A percentile compares a stretch with the other conserved stretches of the same genome.
phyloP scores from a whole-genome alignment of 495 filamentous ascomycete species.

The Clohesyomyces aquaticus region DNA sequence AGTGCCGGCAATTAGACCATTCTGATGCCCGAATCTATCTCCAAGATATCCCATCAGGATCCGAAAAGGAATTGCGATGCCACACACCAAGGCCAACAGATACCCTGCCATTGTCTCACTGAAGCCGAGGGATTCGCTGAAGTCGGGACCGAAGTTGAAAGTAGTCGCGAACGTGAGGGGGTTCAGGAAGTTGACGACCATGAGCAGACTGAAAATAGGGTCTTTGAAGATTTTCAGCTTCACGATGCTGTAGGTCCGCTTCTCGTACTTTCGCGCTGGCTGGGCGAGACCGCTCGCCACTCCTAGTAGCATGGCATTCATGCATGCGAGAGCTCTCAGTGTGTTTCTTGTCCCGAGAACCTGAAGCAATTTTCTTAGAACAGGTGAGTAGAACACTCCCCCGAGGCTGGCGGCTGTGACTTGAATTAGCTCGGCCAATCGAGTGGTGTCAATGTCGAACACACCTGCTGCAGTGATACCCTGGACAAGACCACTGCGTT shows the following conservation, averaged over 20 bases:
- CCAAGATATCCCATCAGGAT: neutral
- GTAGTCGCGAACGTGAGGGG: slow-evolving; percentile 8
- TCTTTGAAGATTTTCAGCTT: neutral
- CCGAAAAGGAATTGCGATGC: neutral
- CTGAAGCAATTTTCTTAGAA: slow-evolving; percentile 9
- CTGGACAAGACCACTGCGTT: slow-evolving; percentile 1
- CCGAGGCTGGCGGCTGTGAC: slow-evolving; percentile 6
- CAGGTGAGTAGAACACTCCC: neutral
- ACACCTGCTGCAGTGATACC: neutral
- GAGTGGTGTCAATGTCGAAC: neutral
- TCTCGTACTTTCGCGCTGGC: slow-evolving; percentile 18
- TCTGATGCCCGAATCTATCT: neutral
- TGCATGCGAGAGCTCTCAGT: neutral
- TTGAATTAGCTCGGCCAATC: neutral
- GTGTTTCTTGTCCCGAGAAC: slow-evolving; percentile 15
- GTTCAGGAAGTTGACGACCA: slow-evolving; percentile 14
- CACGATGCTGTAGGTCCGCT: neutral
- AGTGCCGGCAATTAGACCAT: neutral
- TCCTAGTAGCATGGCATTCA: neutral
- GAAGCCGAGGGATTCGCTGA: slow-evolving; percentile 4
- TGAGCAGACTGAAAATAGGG: slow-evolving; percentile 9
- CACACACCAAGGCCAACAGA: neutral
- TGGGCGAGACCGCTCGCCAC: slow-evolving; percentile 4
- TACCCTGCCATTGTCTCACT: neutral
- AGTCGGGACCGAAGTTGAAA: slow-evolving; percentile 13